Conservation (phyloP, 257 asterid species). For the Solanum sparsipilum region DNA sequence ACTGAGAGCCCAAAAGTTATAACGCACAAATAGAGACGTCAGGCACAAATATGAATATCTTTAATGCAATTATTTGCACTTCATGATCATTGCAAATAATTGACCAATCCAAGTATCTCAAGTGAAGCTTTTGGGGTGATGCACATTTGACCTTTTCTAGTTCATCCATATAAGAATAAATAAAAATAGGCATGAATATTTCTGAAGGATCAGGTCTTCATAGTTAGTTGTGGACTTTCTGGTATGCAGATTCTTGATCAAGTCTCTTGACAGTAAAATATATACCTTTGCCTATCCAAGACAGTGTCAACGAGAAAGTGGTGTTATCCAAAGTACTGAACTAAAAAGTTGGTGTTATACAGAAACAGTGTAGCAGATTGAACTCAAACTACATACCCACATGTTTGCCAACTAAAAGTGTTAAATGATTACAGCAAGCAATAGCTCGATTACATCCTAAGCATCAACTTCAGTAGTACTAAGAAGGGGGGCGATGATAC, state of each 20-base stretch:
- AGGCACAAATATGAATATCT: too few relatives aligned
- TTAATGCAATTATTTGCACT: neutral
- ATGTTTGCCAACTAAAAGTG: neutral
- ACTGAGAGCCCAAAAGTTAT: neutral
- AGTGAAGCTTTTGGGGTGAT: neutral
- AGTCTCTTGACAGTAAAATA: neutral
- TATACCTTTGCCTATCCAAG: neutral
- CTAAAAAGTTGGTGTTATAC: neutral
- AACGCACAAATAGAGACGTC: neutral
- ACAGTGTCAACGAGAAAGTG: neutral
- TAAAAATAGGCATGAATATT: neutral
- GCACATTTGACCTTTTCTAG: neutral
- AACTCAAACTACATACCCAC: neutral
- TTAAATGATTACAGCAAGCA: neutral
- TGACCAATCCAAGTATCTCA: neutral
- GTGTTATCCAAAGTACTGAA: neutral
- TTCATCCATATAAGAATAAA: neutral
- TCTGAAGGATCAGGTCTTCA: neutral
- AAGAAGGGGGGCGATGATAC: slow-evolving; percentile 58
- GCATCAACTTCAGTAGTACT: neutral
- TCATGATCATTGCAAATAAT: neutral
- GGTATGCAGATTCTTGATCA: neutral
- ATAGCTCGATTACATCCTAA: neutral
- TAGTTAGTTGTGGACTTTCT: neutral
- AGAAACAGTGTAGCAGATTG: neutral